Base-by-base conservation (phyloP, 2,329 filamentous ascomycete species). In the Monosporascus ibericus region DNA sequence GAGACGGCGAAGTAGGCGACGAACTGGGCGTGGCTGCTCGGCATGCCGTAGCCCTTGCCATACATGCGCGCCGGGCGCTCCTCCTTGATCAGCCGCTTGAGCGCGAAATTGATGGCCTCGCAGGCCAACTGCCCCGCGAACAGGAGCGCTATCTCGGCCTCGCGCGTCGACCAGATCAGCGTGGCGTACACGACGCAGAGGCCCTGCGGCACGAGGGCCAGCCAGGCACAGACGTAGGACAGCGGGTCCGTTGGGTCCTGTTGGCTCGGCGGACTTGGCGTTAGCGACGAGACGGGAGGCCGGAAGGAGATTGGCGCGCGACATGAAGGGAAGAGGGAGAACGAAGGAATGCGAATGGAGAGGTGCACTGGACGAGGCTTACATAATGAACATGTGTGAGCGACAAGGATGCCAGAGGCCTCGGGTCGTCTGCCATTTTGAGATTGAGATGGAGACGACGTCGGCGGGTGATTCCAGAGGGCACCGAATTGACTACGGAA, bases 41-140 rank as follows among this genome's bases (percentile, higher is more conserved):
- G 94, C 95, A 99, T 99, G 62, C 94, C 95, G 67, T 99, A 99
- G 58, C 94, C 94, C 70, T 95, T 95, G 52, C 90, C 92, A 65
- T 92, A 85, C 78, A 76, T 86, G 82, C 87, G 87, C 57, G 78
- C 81, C 27, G 94, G 94, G 48, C 94, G 82, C 70, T 96, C 90
- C 70, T 97, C 90, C 67, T 92, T 94, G 69, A 99, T 92, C 57
- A 90, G 76, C 25, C 94, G 82, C 76, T 99, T 99, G 48, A 99
- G 76, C 3, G 78, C 73, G 70, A 95, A 96, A 72, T 99, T 99
- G 63, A 95, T 74, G 27, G 81, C 91, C 70, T 99, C 95, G 75
- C 92, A 97, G 48, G 80, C 85, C 70, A 97, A 82, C 71, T 99
- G 94, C 48, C 95, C 95, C 24, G 81, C 83, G 69, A 96, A 95